Conservation (phyloP, 257 asterid species). For the Lavandula angustifolia region DNA sequence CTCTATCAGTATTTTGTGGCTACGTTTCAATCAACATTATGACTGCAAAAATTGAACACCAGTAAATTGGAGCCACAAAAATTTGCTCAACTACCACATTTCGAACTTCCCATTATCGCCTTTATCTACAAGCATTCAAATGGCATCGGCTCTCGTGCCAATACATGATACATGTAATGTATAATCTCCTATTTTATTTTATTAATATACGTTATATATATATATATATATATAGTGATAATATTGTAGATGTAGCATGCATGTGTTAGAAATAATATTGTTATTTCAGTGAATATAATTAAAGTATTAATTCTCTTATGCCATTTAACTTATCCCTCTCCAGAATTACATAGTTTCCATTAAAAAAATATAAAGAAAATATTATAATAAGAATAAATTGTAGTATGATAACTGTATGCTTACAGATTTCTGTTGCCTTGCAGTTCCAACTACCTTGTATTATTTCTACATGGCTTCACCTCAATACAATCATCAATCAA, state of each 20-base stretch:
- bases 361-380: not conserved
- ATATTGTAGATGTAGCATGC: too few relatives aligned
- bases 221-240: too few relatives aligned
- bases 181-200: too few relatives aligned
- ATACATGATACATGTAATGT: too few relatives aligned
- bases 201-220: too few relatives aligned
- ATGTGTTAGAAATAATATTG: too few relatives aligned
- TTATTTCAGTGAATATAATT: too few relatives aligned
- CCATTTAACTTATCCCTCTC: too few relatives aligned
- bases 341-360: too few relatives aligned
- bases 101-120: not conserved
- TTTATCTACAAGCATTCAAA: not conserved
- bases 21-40: constrained; percentile 1
- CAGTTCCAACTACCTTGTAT: constrained; percentile 22
- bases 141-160: not conserved
- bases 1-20: constrained; percentile 20
- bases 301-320: too few relatives aligned
- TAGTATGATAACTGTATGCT: not conserved
- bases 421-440: not conserved
- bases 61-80: constrained; percentile 9
- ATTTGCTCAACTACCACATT: constrained; percentile 24
- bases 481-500: not conserved
- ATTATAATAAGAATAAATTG: not conserved
- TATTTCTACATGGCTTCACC: not conserved
- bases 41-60: not conserved